Base-by-base conservation (phyloP, 1,284 basidiomycete genomes). In the Hortiboletus rubellus region DNA sequence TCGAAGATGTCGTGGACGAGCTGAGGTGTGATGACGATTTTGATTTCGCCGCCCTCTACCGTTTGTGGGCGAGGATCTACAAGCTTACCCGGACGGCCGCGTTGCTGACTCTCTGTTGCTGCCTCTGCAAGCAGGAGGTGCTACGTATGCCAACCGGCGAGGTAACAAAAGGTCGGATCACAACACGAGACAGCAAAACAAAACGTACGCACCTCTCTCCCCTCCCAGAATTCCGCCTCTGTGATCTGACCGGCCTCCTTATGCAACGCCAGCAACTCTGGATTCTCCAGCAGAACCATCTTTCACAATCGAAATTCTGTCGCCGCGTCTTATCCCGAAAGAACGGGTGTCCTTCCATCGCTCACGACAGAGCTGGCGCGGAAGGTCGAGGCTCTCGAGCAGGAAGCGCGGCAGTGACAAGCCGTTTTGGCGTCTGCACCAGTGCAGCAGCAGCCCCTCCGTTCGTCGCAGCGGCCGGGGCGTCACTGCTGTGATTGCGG, bases 1-100 rank as follows among this genome's bases (percentile, higher is more conserved):
- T 98, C 95, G 67, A 99, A 99, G 47, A 99, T 94, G 68, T 98
- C 96, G 64, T 92, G 86, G 41, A 96, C 91, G 40, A 98, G 80
- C 72, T 96, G 94, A 8, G 93, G 92, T 3, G 95, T 96, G 58
- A 99, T 89, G 64, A 89, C 86, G 60, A 98, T 95, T 70, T 89
- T 93, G 69, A 94, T 85, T 70, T 94, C 88, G 40, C 91, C 91
- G 52, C 82, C 82, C 57, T 91, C 85, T 40, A 89, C 79, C 38
- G 89, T 82, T 73, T 94, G 87, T 55, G 91, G 91, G 41, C 93
- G 87, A 34, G 94, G 94, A 67, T 97, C 95, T 17, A 97, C 90
- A 30, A 98, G 81, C 63, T 92, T 86, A 36, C 91, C 93, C 0
- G 91, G 82, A 71, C 92, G 86, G 15, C 94, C 94, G 50, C 88